Evolutionary conservation across 2,329 filamentous ascomycete species (phyloP).

Genomic region (Sarocladium oryzae): DNA sequence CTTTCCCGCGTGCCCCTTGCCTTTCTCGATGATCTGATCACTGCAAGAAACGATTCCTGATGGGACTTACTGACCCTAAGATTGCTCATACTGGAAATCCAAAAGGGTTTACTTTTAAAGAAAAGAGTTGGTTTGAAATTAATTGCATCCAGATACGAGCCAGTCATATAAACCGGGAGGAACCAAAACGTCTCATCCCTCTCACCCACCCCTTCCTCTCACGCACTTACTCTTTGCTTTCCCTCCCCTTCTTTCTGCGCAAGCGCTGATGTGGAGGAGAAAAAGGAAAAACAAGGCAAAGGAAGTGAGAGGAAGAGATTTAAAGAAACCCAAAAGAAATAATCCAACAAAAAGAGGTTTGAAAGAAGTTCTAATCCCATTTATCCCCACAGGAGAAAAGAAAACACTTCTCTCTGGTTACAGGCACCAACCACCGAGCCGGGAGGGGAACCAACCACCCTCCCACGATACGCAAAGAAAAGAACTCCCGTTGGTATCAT

Average conservation of each 20-base stretch:
- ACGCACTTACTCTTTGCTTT: too few species aligned
- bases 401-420: not conserved
- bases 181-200: not conserved
- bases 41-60: not conserved
- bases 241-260: not conserved
- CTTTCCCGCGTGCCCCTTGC: not conserved
- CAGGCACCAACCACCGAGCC: not conserved
- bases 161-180: constrained; percentile 11
- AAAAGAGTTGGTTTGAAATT: constrained; percentile 9
- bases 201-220: not conserved
- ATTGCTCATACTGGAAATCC: too few species aligned
- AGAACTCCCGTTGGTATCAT: constrained; percentile 7
- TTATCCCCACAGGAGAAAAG: not conserved
- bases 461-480: not conserved
- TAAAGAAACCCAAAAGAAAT: not conserved
- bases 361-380: constrained; percentile 4
- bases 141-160: constrained; percentile 13
- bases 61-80: not conserved
- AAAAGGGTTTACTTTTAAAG: too few species aligned
- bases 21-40: not conserved
- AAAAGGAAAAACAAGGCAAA: not conserved
- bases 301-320: not conserved
- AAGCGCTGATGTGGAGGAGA: constrained; percentile 1
- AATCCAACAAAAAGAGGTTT: constrained; percentile 2
- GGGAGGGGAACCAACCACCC: too few species aligned